Evolutionary conservation across 495 filamentous ascomycete species (phyloP), one percentile per base, ranked within the genome.

Genomic region (Neurospora cerealis): DNA sequence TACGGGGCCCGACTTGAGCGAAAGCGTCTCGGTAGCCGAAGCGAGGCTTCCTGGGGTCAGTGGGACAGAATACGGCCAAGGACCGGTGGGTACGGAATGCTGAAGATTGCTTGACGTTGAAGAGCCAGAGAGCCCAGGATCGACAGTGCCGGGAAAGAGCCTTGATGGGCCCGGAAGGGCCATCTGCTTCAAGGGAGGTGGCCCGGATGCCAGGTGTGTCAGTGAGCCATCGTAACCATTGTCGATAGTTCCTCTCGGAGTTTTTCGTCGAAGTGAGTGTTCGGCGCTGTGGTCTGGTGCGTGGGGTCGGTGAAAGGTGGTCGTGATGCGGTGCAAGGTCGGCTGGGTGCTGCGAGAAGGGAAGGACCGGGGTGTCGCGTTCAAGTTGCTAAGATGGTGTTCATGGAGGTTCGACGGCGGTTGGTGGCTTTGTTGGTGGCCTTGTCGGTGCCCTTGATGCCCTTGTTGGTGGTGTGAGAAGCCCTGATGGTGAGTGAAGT

Each of bases 171-270:
- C 79, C 8, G 88, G 86, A 44, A 97, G 85, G n/a, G 97, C 84
- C 79, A 98, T 93, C 79, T 98, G 95, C 81, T 98, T 99, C 38
- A 88, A 83, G 3, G 92, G 89, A 69, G 92, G 93, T 42, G 93
- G 93, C 66, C 93, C 92, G 24, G 90, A 88, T 5, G 87, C 88
- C 79, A 91, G 89, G 79, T 96, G 93, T 37, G 90, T 85, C 3
- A 91, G 88, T 8, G 92, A 93, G 13, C 93, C 95, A 87, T 98
- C 95, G 79, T 99, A 99, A 17, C 94, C 95, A 72, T 93, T 95
- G 71, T 94, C 92, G 72, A 99, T 87, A 24, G 94, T 97, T 32
- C 96, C 96, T 77, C 91, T 96, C 11, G 96, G 96, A 10, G 96
- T 98, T 80, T 99, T 99, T 69, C 96, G 89, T 74, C 96, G 88